Conservation (phyloP, 441 rosid genomes). For the Oxalis stricta region DNA sequence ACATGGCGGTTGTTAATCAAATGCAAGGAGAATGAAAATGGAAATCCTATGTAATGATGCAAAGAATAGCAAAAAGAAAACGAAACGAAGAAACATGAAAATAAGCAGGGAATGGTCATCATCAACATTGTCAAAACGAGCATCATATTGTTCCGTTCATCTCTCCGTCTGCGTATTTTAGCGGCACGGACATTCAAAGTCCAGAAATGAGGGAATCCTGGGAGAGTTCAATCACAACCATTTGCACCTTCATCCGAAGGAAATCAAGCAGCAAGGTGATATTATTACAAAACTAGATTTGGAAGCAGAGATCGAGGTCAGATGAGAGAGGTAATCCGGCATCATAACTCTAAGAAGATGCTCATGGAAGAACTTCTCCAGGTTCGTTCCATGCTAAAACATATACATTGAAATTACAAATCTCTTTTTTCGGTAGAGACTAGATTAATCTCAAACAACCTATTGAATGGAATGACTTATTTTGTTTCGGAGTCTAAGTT, state of each 20-base stretch:
- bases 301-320: slow-evolving; percentile 17
- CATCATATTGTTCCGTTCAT: slow-evolving; percentile 11
- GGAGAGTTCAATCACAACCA: slow-evolving; percentile 3
- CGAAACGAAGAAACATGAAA: slow-evolving; percentile 2
- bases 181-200: slow-evolving; percentile 11
- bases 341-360: slow-evolving; percentile 86
- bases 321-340: slow-evolving; percentile 54
- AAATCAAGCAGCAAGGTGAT: slow-evolving; percentile 7
- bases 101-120: slow-evolving; percentile 15
- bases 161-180: slow-evolving; percentile 14
- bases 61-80: slow-evolving; percentile 2
- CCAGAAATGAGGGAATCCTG: slow-evolving; percentile 2
- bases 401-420: neutral
- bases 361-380: slow-evolving; percentile 79
- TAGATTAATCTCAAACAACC: neutral
- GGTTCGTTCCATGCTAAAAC: slow-evolving; percentile 15
- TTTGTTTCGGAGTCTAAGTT: too few relatives aligned
- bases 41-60: slow-evolving; percentile 19
- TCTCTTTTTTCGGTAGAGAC: neutral
- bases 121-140: slow-evolving; percentile 11
- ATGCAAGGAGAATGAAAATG: slow-evolving; percentile 15
- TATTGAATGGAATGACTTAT: too few relatives aligned
- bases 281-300: slow-evolving; percentile 14
- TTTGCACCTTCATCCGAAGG: slow-evolving; percentile 2
- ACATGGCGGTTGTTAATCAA: slow-evolving; percentile 71